Evolutionary conservation across 2,329 filamentous ascomycete species (phyloP).

Genomic region (Phaeoacremonium minimum): DNA sequence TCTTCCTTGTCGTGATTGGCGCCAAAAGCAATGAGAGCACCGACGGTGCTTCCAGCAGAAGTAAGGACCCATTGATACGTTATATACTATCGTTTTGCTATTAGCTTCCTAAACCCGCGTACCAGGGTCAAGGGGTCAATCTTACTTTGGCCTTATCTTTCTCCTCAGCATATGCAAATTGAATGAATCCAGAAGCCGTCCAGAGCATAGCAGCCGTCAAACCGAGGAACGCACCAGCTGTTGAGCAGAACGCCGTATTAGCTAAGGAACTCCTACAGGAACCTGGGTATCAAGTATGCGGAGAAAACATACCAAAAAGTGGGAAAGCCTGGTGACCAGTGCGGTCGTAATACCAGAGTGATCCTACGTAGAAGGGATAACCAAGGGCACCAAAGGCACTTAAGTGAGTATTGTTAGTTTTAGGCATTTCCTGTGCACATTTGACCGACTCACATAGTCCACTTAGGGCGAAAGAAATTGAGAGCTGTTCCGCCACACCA

Average conservation of each 20-base stretch:
- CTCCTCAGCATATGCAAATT: constrained; percentile 12
- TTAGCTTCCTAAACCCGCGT: constrained; percentile 4
- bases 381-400: neutral
- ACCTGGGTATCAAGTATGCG: too few species aligned
- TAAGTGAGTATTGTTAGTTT: neutral
- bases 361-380: constrained; percentile 4
- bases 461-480: neutral
- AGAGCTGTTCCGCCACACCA: neutral
- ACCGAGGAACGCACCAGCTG: neutral
- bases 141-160: constrained; percentile 11
- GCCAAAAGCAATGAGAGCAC: neutral
- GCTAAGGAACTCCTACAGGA: too few species aligned
- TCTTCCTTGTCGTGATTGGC: neutral
- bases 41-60: neutral
- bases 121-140: neutral
- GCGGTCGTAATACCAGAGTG: constrained; percentile 5
- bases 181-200: constrained; percentile 12
- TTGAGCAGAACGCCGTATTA: neutral
- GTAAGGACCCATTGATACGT: neutral
- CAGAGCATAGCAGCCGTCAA: constrained; percentile 12
- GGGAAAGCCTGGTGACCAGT: constrained; percentile 2
- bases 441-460: neutral
- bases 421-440: neutral
- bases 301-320: neutral
- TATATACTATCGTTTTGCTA: constrained; percentile 1